Base-by-base conservation (phyloP, 805 yeast species). In the Yarrowia bubula region DNA sequence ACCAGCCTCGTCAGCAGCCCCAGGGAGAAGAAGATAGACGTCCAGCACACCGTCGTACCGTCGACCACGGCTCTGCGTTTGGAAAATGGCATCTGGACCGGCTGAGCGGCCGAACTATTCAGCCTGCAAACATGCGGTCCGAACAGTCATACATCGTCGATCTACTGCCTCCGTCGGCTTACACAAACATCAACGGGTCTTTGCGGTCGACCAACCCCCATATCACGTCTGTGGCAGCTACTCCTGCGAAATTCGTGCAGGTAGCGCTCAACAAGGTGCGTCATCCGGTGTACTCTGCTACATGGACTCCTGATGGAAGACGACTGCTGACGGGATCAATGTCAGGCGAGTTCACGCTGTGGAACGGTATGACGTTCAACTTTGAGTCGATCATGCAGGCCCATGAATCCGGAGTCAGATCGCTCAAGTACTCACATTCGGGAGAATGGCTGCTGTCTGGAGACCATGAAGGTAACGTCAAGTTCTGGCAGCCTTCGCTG, bases 311-410 rank as follows among this genome's bases (percentile, higher is more conserved):
- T 0, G 98, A 92, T 70, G 98, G 97, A 0, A 81, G 98, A 70
- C 79, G 99, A 70, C 79, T 95, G 60, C 80, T 95, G 32, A 96
- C 96, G 6, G 96, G 96, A 0, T 85, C 93, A 33, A 91, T 89
- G 77, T 85, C 90, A 65, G 99, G 99, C 46, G 99, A 95, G 74
- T 92, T 95, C 76, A 92, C 98, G 11, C 79, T 95, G 51, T 95
- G 98, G 98, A 92, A 92, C 75, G 98, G 98, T 10, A 84, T 89
- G 81, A 88, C 96, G 9, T 95, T 93, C 77, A 91, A 90, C 73
- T 92, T 95, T 74, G 99, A 95, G 75, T 90, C 97, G 64, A 92
- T 95, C 69, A 95, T 92, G 96, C 99, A 95, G 79, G 98, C 98
- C 1, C 99, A 95, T 76, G 99, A 95, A 74, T 81, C 88, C 67